Evolutionary conservation across 441 rosid species (phyloP).

Genomic region (Bruguiera hainesii): DNA sequence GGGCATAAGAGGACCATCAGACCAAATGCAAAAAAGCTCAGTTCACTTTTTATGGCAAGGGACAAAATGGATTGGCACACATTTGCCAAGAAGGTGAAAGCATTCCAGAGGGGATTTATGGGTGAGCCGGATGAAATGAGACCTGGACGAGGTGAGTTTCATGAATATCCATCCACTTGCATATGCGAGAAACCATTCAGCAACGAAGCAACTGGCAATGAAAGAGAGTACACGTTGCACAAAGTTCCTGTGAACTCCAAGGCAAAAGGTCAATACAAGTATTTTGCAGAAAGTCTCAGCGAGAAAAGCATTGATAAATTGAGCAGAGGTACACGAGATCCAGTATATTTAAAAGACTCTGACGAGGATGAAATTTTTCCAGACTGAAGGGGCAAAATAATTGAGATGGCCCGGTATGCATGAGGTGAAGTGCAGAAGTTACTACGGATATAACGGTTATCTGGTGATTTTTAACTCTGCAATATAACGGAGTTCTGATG

Average conservation of each 20-base stretch:
- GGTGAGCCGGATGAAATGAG: conserved; percentile 94
- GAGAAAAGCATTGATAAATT: conserved; percentile 19
- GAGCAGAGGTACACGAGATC: conserved; percentile 24
- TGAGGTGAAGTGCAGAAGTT: neutral
- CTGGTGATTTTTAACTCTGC: neutral
- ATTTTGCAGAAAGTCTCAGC: conserved; percentile 10
- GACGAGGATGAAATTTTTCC: conserved; percentile 40
- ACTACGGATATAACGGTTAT: neutral
- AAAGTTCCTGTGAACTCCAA: conserved; percentile 6
- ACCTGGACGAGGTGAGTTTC: conserved; percentile 86
- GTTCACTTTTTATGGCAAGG: conserved; percentile 66
- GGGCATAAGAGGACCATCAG: conserved; percentile 96
- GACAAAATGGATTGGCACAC: conserved; percentile 74
- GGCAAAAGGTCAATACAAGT: conserved; percentile 5
- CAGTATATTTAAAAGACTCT: conserved; percentile 21
- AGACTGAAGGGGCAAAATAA: conserved; percentile 20
- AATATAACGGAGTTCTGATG: too few relatives aligned
- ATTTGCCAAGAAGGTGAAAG: conserved; percentile 74
- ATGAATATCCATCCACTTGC: conserved; percentile 83
- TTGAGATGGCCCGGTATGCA: neutral
- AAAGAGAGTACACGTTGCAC: conserved; percentile 15
- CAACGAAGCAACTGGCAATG: conserved; percentile 30
- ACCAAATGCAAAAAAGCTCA: conserved; percentile 87
- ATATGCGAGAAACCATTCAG: conserved; percentile 61
- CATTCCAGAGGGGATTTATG: conserved; percentile 89